These are phyloP conservation scores for Coniella lustricola DNA, from an alignment of 2,329 filamentous ascomycete genomes.

Conservation along the genomic window DNA sequence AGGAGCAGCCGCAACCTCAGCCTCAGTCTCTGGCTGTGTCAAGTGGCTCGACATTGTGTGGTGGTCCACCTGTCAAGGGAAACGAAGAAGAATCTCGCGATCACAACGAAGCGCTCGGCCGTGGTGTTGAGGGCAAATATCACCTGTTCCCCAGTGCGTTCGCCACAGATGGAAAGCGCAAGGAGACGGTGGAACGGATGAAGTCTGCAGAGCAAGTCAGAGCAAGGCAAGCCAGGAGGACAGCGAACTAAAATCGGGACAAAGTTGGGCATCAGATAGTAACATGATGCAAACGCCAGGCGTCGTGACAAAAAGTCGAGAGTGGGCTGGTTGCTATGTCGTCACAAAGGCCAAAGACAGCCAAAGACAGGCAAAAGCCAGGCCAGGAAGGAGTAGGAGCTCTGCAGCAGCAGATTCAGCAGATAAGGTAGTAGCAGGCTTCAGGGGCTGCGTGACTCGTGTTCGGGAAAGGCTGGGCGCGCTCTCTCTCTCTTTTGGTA, in stretches of 20 bases:
- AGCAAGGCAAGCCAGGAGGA: background rate
- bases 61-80: background rate
- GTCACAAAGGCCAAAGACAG: background rate
- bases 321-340: background rate
- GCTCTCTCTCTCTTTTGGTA: too few species aligned
- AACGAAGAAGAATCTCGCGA: background rate
- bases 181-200: too few species aligned
- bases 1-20: background rate
- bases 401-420: too few species aligned
- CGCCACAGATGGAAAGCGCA: too few species aligned
- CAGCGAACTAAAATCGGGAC: background rate
- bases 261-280: background rate
- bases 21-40: constrained; percentile 4
- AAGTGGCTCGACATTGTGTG: constrained; percentile 8
- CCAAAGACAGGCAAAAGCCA: background rate
- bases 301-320: background rate
- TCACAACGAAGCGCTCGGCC: constrained; percentile 18
- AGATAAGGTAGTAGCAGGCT: too few species aligned
- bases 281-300: background rate
- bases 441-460: too few species aligned
- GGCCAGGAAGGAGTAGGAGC: background rate
- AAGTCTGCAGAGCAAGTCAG: background rate
- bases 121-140: too few species aligned
- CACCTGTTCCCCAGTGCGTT: too few species aligned
- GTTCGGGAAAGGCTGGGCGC: too few species aligned